These are phyloP conservation scores for Aspergillus costaricaensis DNA, from an alignment of 2,329 filamentous ascomycete species.

Conservation along the genomic window DNA sequence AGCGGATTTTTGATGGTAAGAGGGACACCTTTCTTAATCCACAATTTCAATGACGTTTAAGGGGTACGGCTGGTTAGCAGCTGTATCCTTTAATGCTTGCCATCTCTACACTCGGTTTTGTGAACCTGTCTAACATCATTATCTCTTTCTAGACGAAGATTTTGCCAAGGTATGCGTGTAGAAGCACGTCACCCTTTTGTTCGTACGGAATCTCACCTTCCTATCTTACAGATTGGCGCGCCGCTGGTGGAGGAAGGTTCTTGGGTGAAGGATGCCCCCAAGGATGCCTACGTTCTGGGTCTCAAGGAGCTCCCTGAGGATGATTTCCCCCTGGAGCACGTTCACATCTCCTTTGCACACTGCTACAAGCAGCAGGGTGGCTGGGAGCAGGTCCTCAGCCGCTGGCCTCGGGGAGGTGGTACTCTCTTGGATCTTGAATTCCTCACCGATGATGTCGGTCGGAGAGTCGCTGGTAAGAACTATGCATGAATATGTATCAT, in stretches of 20 bases:
- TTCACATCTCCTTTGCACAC: constrained; percentile 71
- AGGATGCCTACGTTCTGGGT: constrained; percentile 71
- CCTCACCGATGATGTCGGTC: constrained; percentile 69
- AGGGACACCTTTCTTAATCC: not conserved
- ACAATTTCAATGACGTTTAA: no score
- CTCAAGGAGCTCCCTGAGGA: constrained; percentile 78
- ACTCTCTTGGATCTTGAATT: constrained; percentile 87
- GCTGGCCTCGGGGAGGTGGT: constrained; percentile 75
- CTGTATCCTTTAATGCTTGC: not conserved
- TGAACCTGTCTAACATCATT: not conserved
- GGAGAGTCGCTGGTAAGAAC: constrained; percentile 50
- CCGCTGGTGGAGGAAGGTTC: constrained; percentile 65
- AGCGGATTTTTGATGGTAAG: constrained; percentile 60
- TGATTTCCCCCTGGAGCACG: constrained; percentile 69
- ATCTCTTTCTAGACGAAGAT: constrained; percentile 32
- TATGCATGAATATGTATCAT: not conserved
- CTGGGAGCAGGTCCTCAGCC: constrained; percentile 76
- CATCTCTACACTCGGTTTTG: not conserved
- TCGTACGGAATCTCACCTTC: not conserved
- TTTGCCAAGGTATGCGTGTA: constrained; percentile 36
- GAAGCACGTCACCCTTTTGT: not conserved
- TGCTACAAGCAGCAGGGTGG: constrained; percentile 76
- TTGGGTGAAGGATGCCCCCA: constrained; percentile 66
- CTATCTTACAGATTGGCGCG: constrained; percentile 57
- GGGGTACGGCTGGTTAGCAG: not conserved